Evolutionary conservation across 805 yeast species (phyloP).

Genomic region (Zygotorulaspora danielsina): DNA sequence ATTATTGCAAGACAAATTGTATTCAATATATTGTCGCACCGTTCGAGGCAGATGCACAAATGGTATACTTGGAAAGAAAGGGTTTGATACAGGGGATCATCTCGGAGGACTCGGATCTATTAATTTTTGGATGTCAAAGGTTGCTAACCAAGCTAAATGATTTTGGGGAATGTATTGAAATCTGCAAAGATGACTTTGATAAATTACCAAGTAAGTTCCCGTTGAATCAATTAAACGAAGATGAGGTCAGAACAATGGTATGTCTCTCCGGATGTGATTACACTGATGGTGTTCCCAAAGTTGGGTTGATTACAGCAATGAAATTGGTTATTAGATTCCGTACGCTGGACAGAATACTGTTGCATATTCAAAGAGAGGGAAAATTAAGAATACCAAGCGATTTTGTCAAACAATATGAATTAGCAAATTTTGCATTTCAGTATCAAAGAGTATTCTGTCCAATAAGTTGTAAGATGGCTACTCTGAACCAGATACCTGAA

Average conservation of each 20-base stretch:
- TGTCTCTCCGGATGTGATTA: slow-evolving; percentile 96
- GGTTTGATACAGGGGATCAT: slow-evolving; percentile 80
- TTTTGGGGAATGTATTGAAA: slow-evolving; percentile 62
- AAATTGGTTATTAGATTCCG: slow-evolving; percentile 48
- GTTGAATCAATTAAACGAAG: slow-evolving; percentile 47
- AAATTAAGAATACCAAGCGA: slow-evolving; percentile 50
- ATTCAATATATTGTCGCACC: slow-evolving; percentile 90
- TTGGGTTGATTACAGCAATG: slow-evolving; percentile 78
- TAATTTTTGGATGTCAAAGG: slow-evolving; percentile 76
- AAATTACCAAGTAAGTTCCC: slow-evolving; percentile 46
- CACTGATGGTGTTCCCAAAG: slow-evolving; percentile 74
- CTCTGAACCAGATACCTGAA: slow-evolving; percentile 55
- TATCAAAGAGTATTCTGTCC: slow-evolving; percentile 87
- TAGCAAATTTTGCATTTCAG: slow-evolving; percentile 75
- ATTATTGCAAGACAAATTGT: slow-evolving; percentile 51
- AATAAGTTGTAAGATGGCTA: slow-evolving; percentile 40
- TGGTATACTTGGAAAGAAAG: slow-evolving; percentile 77
- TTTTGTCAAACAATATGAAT: slow-evolving; percentile 55
- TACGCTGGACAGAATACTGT: slow-evolving; percentile 52
- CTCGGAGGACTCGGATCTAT: slow-evolving; percentile 90
- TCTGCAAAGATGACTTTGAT: slow-evolving; percentile 52
- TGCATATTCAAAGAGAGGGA: slow-evolving; percentile 57
- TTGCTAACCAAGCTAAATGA: slow-evolving; percentile 81
- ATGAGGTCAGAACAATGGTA: slow-evolving; percentile 70
- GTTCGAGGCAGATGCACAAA: slow-evolving; percentile 95